A percentile compares a stretch with the other conserved stretches of the same genome.
These are phyloP conservation scores for Laburnicola sp. DNA, from an alignment of 2,329 filamentous ascomycete species.

Conservation along the genomic window DNA sequence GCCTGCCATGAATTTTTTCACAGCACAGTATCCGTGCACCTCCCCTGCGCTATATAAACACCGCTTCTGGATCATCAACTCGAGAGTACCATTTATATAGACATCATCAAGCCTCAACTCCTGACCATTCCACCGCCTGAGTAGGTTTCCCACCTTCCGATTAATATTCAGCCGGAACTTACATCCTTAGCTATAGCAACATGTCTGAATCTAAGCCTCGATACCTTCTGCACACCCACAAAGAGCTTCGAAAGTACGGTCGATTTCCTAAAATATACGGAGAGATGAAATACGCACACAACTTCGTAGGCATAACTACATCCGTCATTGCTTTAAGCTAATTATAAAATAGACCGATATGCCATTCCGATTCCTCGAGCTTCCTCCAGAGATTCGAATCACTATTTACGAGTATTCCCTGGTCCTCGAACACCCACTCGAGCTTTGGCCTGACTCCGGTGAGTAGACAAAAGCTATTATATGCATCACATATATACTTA, in stretches of 20 bases:
- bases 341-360: background rate
- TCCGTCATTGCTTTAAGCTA: background rate
- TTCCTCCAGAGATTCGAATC: conserved; percentile 7
- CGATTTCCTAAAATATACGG: background rate
- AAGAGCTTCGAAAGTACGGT: background rate
- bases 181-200: no score
- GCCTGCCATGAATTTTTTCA: no score
- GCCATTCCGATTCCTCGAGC: conserved; percentile 2
- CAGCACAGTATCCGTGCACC: no score
- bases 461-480: background rate
- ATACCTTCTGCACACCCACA: background rate
- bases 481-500: no score
- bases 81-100: no score
- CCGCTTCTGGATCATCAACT: no score
- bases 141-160: no score
- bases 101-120: no score
- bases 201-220: no score
- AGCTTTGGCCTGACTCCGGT: background rate
- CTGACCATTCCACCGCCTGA: no score
- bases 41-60: no score
- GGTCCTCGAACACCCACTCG: background rate
- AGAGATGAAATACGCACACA: background rate
- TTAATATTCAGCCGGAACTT: no score
- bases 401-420: conserved; percentile 4
- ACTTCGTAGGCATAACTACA: background rate